phyloP scores from a whole-genome alignment of 2,329 filamentous ascomycete species.

The Pyricularia pennisetigena region DNA sequence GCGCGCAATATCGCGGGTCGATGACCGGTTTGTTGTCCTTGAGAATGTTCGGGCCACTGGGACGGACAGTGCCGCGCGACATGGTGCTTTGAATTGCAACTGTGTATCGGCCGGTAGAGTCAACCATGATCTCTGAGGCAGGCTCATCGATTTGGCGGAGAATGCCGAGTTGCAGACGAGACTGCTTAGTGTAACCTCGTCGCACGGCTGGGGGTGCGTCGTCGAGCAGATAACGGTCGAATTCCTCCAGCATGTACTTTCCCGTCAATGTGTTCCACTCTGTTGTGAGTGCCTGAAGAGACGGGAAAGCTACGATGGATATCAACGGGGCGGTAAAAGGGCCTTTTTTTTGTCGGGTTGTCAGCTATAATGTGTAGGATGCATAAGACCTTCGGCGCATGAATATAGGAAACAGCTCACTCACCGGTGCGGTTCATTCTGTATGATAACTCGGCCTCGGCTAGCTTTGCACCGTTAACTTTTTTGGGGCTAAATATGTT shows the following conservation, averaged over 20 bases:
- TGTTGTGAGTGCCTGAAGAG: background rate
- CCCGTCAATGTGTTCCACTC: background rate
- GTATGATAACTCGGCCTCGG: background rate
- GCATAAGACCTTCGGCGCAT: background rate
- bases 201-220: background rate
- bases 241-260: background rate
- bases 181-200: background rate
- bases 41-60: constrained; percentile 22
- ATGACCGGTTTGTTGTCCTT: constrained; percentile 19
- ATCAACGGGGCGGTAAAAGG: background rate
- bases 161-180: background rate
- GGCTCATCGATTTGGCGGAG: background rate
- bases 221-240: background rate
- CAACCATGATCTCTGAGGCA: background rate
- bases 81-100: constrained; percentile 10
- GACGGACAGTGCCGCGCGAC: constrained; percentile 21
- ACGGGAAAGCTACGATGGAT: background rate
- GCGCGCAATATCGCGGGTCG: constrained; percentile 19
- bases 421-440: background rate
- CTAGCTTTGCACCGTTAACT: background rate
- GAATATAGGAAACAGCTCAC: background rate
- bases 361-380: background rate
- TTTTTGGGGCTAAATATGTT: background rate
- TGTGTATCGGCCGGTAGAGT: background rate
- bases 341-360: background rate